Evolutionary conservation across 345 rosid genomes (phyloP).

Genomic region (Triadica sebifera): DNA sequence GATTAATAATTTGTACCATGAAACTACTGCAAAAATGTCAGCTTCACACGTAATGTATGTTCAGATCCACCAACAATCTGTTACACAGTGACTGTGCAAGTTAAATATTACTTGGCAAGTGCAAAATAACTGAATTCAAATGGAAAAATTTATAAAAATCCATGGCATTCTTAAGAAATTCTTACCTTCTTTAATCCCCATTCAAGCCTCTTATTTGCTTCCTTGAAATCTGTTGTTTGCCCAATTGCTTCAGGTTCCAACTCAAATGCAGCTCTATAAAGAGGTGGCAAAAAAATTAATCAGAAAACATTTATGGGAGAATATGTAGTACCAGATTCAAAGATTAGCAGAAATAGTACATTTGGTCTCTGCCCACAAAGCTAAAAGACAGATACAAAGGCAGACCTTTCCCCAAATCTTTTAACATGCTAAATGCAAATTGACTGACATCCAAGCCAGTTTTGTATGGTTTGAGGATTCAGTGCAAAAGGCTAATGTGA

Average conservation of each 20-base stretch:
- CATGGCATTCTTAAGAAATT: constrained; percentile 3
- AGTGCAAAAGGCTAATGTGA: background rate
- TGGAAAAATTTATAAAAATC: background rate
- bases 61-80: constrained; percentile 95
- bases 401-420: background rate
- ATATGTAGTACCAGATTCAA: constrained; percentile 1
- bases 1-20: constrained; percentile 53
- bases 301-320: background rate
- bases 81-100: constrained; percentile 16
- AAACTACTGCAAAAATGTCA: constrained; percentile 86
- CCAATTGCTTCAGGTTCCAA: constrained; percentile 80
- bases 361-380: background rate
- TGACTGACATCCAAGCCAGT: background rate
- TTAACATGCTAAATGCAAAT: constrained; percentile 4
- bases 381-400: background rate
- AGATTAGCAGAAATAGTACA: background rate
- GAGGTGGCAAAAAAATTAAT: background rate
- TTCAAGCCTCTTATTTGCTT: constrained; percentile 78
- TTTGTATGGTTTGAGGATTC: background rate
- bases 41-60: constrained; percentile 84
- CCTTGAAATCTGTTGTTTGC: constrained; percentile 91
- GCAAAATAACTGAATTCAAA: constrained; percentile 12
- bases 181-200: constrained; percentile 89
- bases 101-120: background rate
- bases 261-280: constrained; percentile 75